Base-by-base conservation (phyloP, 805 yeast genomes). In the Candida jianshihensis region DNA sequence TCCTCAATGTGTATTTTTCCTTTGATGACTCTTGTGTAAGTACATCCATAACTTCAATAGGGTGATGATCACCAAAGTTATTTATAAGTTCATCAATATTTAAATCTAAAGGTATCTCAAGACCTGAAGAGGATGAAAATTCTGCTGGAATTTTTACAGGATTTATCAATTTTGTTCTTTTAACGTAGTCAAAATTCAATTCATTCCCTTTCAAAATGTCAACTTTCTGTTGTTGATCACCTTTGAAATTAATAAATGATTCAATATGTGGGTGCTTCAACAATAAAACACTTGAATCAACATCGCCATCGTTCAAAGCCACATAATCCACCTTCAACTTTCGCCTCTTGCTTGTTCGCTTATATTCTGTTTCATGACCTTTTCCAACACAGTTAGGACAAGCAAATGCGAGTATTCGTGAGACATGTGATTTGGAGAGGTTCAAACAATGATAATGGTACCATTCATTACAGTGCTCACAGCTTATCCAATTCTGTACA, bases 41-140 rank as follows among this genome's bases (percentile, higher is more conserved):
- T 4, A 86, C 95, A 54, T 88, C 96, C 90, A 88, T 85, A 2
- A 88, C 95, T 37, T 85, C 94, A 2, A 88, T 71, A 1, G 70
- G 70, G 4, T 61, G 60, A 26, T 78, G 81, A 5, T 60, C 71
- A 0, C 95, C 96, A 19, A 86, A 69, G 11, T 66, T 51, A 5
- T 70, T 68, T 0, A 81, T 63, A 0, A 85, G 68, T 40, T 73
- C 63, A 30, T 70, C 66, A 6, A 85, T 77, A 7, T 75, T 68
- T 27, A 84, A 61, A 4, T 57, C 48, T n/a, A 11, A 12, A 0
- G 95, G 94, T n/a, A 78, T 56, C n/a, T 40, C 25, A 67, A 79
- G 59, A 0, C 74, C 82, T 4, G 68, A 56, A 0, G 49, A 56
- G 2, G 48, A 52, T 11, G 49, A 46, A 29, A 54, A 43, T 3